Evolutionary conservation across 108 stramenopile species (phyloP), one percentile per base, ranked within the genome.

Genomic region (Heterococcus sp.): DNA sequence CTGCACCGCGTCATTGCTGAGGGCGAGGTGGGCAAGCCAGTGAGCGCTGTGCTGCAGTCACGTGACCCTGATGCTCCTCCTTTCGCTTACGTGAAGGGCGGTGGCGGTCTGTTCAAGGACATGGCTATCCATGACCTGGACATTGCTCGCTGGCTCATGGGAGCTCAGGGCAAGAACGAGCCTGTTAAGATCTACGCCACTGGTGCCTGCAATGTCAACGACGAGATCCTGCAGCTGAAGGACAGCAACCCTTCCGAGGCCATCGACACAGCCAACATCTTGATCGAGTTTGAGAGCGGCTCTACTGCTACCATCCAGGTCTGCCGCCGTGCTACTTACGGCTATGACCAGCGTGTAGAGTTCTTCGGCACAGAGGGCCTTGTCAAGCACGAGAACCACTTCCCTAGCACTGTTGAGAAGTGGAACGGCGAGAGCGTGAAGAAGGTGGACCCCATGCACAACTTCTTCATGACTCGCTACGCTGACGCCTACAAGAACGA

Each of bases 51-150:
- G 26, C 38, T 85, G 11, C 82, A 77, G 35, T 84, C 83, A 1
- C 39, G 83, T 38, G 83, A 84, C 14, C 75, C 75, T 39, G 64
- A 14, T 66, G 63, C 75, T 1, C 83, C 83, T 5, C 83, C 83
- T 28, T 77, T 77, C 64, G 68, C 40, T 21, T 84, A 84, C 31
- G 83, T 84, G 46, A 72, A 84, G 76, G 83, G 83, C 0, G 83
- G 83, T 1, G 83, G 83, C 21, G 83, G 83, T 1, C 76, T 84
- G n/a, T 84, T 77, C 76, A 84, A 84, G 76, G 83, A 84, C 76
- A 84, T 84, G 83, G 83, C 83, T 66, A 84, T 84, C 75, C 83
- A 84, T 72, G 83, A 84, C 65, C 70, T 84, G 46, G 83, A 84
- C 69, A 84, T 84, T 40, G 76, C 76, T 38, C 68, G 83, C 58